phyloP scores from a whole-genome alignment of 768 basidiomycete species.

The Mycena leptocephala region DNA sequence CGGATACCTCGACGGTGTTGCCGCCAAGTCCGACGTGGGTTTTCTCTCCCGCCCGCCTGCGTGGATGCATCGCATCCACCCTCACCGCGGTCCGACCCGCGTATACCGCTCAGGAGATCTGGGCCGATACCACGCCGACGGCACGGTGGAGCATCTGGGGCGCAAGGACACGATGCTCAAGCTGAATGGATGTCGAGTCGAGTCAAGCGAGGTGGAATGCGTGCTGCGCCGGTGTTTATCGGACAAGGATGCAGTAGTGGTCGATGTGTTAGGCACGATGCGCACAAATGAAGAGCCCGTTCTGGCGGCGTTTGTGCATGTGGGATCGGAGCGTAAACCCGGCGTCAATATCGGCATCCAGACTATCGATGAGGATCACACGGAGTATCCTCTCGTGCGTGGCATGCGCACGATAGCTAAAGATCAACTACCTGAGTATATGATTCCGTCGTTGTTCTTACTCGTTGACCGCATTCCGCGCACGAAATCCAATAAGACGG shows the following conservation, averaged over 20 bases:
- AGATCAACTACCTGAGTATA: background rate
- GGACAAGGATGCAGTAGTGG: slow-evolving; percentile 4
- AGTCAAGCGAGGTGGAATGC: background rate
- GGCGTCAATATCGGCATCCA: slow-evolving; percentile 5
- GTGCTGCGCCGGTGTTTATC: slow-evolving; percentile 12
- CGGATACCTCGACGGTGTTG: slow-evolving; percentile 2
- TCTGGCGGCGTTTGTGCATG: slow-evolving; percentile 1
- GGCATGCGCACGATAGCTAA: background rate
- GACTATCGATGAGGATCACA: slow-evolving; percentile 10
- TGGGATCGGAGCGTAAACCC: background rate
- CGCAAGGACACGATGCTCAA: background rate
- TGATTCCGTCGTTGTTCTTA: background rate
- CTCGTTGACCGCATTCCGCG: slow-evolving; percentile 10
- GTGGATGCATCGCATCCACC: slow-evolving; percentile 3
- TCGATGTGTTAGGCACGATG: slow-evolving; percentile 8
- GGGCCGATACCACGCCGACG: background rate
- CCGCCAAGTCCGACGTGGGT: slow-evolving; percentile 1
- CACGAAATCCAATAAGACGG: slow-evolving; percentile 16
- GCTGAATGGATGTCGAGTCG: slow-evolving; percentile 1
- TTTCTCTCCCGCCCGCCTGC: slow-evolving; percentile 13
- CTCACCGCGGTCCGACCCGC: background rate
- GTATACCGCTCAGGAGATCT: slow-evolving; percentile 8
- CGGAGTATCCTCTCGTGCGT: background rate
- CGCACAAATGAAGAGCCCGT: background rate
- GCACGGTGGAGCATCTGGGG: slow-evolving; percentile 15